Evolutionary conservation across 192 early-diverging fungal genomes (phyloP), one percentile per base, ranked within the genome.

Genomic region (Jimgerdemannia lactiflua): DNA sequence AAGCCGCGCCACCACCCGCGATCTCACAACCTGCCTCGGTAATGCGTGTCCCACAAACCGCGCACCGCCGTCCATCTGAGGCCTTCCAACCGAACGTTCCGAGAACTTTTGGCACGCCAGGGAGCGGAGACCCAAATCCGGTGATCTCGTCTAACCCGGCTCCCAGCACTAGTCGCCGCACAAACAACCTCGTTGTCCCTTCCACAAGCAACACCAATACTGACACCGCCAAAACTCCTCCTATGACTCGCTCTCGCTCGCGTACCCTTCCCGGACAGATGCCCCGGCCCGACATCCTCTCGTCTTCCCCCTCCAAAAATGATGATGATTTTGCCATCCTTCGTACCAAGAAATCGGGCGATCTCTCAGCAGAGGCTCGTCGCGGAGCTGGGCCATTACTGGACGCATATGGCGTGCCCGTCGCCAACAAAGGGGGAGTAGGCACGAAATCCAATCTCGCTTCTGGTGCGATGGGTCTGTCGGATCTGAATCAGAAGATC

Each of bases 401-500:
- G 7, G 92, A 96, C 79, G 92, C 92, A 19, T 96, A 96, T 75
- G 91, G 94, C 17, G 82, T 95, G 20, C 92, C 93, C 39, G 67
- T 77, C 40, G 42, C 71, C 49, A 68, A 68, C 67, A 68, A 68
- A 77, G 41, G 41, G 4, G 41, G 18, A 43, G 19, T 20, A 65
- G 42, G 43, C n/a, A n/a, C 49, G 69, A 69, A 29, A 29, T 29
- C 20, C 69, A 72, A 44, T 39, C 72, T 11, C 4, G n/a, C 17
- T 29, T 76, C 68, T 70, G 80, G 71, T 54, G 74, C 78, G 43
- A 59, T 75, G 2, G 70, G 72, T 44, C 80, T 73, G 64, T 83
- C 85, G 43, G 90, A 92, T 71, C 83, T 95, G 54, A 86, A 85
- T 41, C 95, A 97, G 74, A 90, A 94, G 69, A 99, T 99, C 76